phyloP scores from a whole-genome alignment of 2,329 filamentous ascomycete species.

The Ustulina deusta region DNA sequence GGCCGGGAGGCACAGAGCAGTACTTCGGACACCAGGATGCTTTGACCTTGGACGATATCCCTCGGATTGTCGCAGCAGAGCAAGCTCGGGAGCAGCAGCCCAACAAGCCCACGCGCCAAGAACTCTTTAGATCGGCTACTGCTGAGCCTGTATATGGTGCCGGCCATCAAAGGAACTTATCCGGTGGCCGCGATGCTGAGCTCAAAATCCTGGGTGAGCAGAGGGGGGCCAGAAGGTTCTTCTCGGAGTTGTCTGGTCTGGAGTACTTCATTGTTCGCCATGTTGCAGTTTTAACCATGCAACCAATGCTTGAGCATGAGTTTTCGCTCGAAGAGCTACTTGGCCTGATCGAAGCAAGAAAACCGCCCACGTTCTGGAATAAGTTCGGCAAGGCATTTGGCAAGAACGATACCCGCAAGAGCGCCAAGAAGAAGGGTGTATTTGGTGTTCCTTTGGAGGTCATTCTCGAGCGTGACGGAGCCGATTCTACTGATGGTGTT shows the following conservation, averaged over 20 bases:
- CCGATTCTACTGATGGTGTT: slow-evolving; percentile 97
- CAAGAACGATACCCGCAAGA: slow-evolving; percentile 83
- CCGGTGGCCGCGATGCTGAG: slow-evolving; percentile 64
- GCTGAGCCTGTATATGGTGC: slow-evolving; percentile 73
- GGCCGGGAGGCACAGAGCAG: slow-evolving; percentile 78
- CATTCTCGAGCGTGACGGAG: slow-evolving; percentile 91
- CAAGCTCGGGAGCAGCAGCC: slow-evolving; percentile 92
- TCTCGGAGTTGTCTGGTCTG: slow-evolving; percentile 92
- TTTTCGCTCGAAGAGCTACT: slow-evolving; percentile 96
- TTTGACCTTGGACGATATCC: slow-evolving; percentile 94
- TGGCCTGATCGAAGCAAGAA: slow-evolving; percentile 90
- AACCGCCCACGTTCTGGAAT: slow-evolving; percentile 93
- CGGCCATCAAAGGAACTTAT: slow-evolving; percentile 74
- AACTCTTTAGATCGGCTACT: slow-evolving; percentile 68
- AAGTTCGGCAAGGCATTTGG: slow-evolving; percentile 94
- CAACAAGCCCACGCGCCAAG: slow-evolving; percentile 79
- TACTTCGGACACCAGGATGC: slow-evolving; percentile 93
- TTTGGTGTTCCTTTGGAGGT: slow-evolving; percentile 91
- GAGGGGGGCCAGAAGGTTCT: slow-evolving; percentile 80
- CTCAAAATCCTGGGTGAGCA: slow-evolving; percentile 63
- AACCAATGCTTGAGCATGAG: slow-evolving; percentile 87
- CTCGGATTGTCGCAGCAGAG: slow-evolving; percentile 93
- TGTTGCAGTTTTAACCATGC: slow-evolving; percentile 93
- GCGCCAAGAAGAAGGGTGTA: slow-evolving; percentile 89
- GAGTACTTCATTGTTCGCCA: slow-evolving; percentile 99